Base-by-base conservation (phyloP, 305 asterid species). In the Coffea humblotiana region DNA sequence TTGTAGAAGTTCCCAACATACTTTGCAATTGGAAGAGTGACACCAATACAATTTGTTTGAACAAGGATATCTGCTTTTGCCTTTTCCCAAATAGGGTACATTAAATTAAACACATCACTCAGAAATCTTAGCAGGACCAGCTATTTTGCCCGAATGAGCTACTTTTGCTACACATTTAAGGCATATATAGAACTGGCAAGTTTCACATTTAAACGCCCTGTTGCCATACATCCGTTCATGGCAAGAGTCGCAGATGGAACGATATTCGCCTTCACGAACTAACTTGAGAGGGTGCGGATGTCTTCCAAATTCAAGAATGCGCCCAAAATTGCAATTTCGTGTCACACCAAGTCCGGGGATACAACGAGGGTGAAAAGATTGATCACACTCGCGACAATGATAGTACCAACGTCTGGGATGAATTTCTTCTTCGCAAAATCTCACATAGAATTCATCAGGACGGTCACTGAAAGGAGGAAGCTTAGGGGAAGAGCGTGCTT, bases 281-380 rank as follows among this genome's bases (percentile, higher is more conserved):
- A 32, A 67, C 21, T 16, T 67, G 48, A 67, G 72, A 32, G 47
- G 48, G n/a, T 67, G 72, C 23, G 48, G 72, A 67, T 67, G 72
- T 35, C 48, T 32, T 1, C 72, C 75, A 68, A 68, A 14, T 68
- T 68, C 72, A 68, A 68, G 72, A 68, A 32, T 35, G n/a, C 72
- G 48, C 4, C 45, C 72, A n/a, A 68, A 68, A 35, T 23, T 68
- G 21, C 72, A 68, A 12, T 68, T 68, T 7, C 72, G 23, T 29
- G 48, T 14, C 15, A 0, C 48, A 12, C 71, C 71, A 68, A 68
- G 72, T 35, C 48, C 21, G 13, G 48, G 72, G 12, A 68, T 35
- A n/a, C 72, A 68, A 68, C 49, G 48, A 68, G 75, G 56, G 45
- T 71, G 75, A 71, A 71, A 71, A 71, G 75, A 71, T 8, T 47